These are phyloP conservation scores for Entomortierella chlamydospora DNA, from an alignment of 192 early-diverging fungal genomes.

Conservation along the genomic window DNA sequence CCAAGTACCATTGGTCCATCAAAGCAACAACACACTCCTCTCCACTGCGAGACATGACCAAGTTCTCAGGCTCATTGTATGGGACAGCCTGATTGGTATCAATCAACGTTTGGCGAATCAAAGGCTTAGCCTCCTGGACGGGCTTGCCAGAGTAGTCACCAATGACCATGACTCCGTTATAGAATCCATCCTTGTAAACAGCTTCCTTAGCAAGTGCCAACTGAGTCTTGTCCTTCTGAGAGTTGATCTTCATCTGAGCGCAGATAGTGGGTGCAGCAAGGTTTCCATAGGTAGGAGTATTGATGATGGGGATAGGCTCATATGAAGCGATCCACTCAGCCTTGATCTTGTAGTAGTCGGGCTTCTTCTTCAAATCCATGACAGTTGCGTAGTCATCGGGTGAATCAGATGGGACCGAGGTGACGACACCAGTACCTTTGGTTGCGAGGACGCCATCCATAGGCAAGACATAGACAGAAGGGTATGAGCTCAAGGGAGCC, in stretches of 20 bases:
- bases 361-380: conserved; percentile 94
- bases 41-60: conserved; percentile 92
- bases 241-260: conserved; percentile 93
- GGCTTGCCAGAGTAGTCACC: conserved; percentile 86
- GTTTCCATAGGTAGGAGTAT: conserved; percentile 87
- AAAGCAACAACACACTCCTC: conserved; percentile 98
- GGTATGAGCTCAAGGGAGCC: conserved; percentile 86
- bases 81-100: conserved; percentile 78
- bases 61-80: conserved; percentile 95
- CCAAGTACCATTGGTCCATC: conserved; percentile 98
- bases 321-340: conserved; percentile 88
- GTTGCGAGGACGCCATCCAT: conserved; percentile 96
- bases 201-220: conserved; percentile 93
- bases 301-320: conserved; percentile 88
- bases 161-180: conserved; percentile 87
- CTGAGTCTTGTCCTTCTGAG: conserved; percentile 95
- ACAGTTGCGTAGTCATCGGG: conserved; percentile 96
- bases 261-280: conserved; percentile 87
- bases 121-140: conserved; percentile 91
- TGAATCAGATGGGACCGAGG: conserved; percentile 98
- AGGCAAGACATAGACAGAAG: conserved; percentile 91
- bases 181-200: conserved; percentile 99
- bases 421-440: conserved; percentile 99
- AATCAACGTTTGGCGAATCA: conserved; percentile 84
- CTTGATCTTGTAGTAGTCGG: conserved; percentile 91